A percentile compares a stretch with the other conserved stretches of the same genome.
phyloP scores from a whole-genome alignment of 148 eudicot genomes.

The Persicaria maculosa region DNA sequence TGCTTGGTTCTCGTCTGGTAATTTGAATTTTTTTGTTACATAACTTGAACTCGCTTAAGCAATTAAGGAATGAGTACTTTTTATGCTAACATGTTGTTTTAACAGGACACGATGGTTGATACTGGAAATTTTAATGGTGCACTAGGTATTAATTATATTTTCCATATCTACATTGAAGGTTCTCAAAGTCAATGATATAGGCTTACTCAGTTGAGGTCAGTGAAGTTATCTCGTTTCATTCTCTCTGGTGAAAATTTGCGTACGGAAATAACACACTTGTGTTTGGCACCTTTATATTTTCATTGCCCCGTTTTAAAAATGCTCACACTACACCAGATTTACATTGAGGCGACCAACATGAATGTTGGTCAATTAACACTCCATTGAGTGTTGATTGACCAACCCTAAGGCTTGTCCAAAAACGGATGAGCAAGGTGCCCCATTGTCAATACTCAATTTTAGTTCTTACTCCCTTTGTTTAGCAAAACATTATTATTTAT shows the following conservation, averaged over 20 bases:
- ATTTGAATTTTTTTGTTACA: conserved; percentile 9
- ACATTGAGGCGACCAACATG: too few relatives aligned
- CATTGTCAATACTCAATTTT: too few relatives aligned
- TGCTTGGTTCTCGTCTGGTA: conserved; percentile 95
- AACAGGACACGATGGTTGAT: conserved; percentile 87
- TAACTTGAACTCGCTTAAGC: neutral
- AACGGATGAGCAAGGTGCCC: too few relatives aligned
- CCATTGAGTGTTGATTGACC: too few relatives aligned
- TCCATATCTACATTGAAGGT: conserved; percentile 82
- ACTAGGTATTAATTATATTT: conserved; percentile 68
- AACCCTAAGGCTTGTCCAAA: too few relatives aligned
- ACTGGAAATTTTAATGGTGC: conserved; percentile 95
- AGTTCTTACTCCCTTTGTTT: too few relatives aligned
- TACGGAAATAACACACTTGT: neutral
- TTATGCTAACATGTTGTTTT: conserved; percentile 5
- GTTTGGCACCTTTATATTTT: too few relatives aligned
- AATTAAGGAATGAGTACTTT: neutral
- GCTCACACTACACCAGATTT: too few relatives aligned
- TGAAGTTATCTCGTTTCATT: neutral
- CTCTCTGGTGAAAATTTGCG: neutral
- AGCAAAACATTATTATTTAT: too few relatives aligned
- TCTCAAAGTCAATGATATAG: conserved; percentile 42
- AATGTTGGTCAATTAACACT: too few relatives aligned
- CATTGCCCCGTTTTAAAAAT: too few relatives aligned
- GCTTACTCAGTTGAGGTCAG: conserved; percentile 80